These are phyloP conservation scores for Phytophthora tubulina DNA, from an alignment of 352 stramenopile species.

Conservation along the genomic window DNA sequence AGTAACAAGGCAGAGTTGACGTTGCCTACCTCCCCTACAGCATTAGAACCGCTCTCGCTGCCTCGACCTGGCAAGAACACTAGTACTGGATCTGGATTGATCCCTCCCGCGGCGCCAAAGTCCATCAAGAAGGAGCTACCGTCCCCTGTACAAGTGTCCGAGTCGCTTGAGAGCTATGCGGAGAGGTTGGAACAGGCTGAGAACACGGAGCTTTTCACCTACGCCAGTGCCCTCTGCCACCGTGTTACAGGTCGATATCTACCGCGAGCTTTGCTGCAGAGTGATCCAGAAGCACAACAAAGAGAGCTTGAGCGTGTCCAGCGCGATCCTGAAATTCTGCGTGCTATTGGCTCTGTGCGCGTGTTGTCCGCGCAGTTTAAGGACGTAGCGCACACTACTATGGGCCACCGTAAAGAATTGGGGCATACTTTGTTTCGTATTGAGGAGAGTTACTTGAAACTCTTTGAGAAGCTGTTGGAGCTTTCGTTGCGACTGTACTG, in stretches of 20 bases:
- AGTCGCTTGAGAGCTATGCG: conserved; percentile 43
- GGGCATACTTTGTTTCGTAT: conserved; percentile 74
- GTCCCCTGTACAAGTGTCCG: neutral
- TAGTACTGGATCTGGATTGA: neutral
- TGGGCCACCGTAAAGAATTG: conserved; percentile 73
- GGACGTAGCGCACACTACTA: conserved; percentile 59
- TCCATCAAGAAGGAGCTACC: conserved; percentile 9
- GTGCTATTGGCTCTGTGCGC: conserved; percentile 59
- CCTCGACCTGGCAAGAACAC: conserved; percentile 17
- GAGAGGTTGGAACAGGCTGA: conserved; percentile 54
- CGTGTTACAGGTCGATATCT: conserved; percentile 74
- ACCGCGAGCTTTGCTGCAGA: conserved; percentile 51
- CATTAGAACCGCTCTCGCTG: conserved; percentile 25
- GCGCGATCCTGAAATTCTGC: conserved; percentile 63
- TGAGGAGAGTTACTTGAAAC: conserved; percentile 77
- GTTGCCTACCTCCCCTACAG: conserved; percentile 6
- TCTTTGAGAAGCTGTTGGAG: conserved; percentile 84
- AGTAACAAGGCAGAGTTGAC: conserved; percentile 6
- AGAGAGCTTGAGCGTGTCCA: conserved; percentile 69
- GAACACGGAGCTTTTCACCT: conserved; percentile 75
- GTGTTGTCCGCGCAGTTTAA: conserved; percentile 79
- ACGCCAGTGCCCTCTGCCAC: conserved; percentile 72
- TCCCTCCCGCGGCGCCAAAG: conserved; percentile 21
- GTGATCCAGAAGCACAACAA: conserved; percentile 57
- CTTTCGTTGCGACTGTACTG: conserved; percentile 78